Conservation (phyloP, 1,139 yeast genomes). For the Hanseniaspora uvarum region DNA sequence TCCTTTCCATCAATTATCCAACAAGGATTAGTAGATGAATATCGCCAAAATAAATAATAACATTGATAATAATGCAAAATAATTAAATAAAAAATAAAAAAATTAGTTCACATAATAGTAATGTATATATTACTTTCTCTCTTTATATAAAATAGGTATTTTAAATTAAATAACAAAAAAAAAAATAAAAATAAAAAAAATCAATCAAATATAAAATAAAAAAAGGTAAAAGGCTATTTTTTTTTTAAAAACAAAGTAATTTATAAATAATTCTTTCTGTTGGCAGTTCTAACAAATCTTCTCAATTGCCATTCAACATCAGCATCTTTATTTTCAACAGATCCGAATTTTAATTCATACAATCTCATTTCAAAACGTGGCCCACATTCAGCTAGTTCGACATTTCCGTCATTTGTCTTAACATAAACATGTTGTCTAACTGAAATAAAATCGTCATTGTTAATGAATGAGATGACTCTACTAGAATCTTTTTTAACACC, state of each 20-base stretch:
- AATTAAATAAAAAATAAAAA: neutral
- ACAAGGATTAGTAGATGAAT: neutral
- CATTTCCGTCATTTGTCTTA: conserved; percentile 64
- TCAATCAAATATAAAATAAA: too few relatives aligned
- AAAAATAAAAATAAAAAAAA: neutral
- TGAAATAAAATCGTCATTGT: conserved; percentile 79
- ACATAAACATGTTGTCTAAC: conserved; percentile 95
- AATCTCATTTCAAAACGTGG: conserved; percentile 97
- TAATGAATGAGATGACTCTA: conserved; percentile 82
- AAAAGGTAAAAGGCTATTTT: neutral
- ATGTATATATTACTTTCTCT: neutral
- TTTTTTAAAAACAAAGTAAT: too few relatives aligned
- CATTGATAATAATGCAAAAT: neutral
- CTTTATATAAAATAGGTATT: neutral
- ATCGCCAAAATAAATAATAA: neutral
- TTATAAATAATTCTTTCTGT: conserved; percentile 73
- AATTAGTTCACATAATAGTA: neutral
- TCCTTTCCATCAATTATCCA: conserved; percentile 15
- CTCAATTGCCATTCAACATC: conserved; percentile 94
- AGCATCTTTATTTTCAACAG: conserved; percentile 92
- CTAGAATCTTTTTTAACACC: conserved; percentile 88
- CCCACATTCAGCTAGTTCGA: conserved; percentile 91
- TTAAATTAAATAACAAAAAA: neutral
- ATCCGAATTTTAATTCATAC: conserved; percentile 78
- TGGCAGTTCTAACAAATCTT: conserved; percentile 88